phyloP scores from a whole-genome alignment of 2,329 filamentous ascomycete genomes.

The Pseudogymnoascus sp. region DNA sequence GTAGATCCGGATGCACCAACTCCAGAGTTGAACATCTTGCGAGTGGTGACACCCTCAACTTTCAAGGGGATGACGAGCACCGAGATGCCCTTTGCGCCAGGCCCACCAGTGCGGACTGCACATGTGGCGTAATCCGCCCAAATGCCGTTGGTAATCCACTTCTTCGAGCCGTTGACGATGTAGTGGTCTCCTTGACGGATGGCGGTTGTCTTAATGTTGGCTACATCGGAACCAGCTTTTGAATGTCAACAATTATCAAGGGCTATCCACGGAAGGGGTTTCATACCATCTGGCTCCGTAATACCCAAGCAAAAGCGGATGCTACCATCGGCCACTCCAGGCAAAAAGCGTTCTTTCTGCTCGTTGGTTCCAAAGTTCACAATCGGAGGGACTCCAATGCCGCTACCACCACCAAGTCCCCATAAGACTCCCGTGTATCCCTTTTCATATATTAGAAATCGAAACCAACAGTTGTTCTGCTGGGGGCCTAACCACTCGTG shows the following conservation, averaged over 20 bases:
- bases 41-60: conserved; percentile 41
- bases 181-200: conserved; percentile 43
- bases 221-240: conserved; percentile 54
- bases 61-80: conserved; percentile 49
- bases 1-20: conserved; percentile 55
- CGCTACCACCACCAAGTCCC: conserved; percentile 50
- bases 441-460: conserved; percentile 12
- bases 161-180: conserved; percentile 59
- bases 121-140: conserved; percentile 56
- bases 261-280: conserved; percentile 46
- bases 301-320: conserved; percentile 57
- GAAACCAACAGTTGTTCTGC: background rate
- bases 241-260: background rate
- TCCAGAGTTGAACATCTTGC: conserved; percentile 56
- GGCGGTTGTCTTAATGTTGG: conserved; percentile 54
- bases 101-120: conserved; percentile 51
- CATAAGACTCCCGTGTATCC: conserved; percentile 51
- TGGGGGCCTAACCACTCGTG: conserved; percentile 33
- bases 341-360: conserved; percentile 53
- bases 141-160: conserved; percentile 58
- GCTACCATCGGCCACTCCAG: conserved; percentile 49
- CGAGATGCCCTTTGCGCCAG: conserved; percentile 47
- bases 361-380: conserved; percentile 53
- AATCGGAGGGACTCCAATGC: conserved; percentile 57
- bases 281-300: conserved; percentile 52